Percentiles rank a stretch among this genome's conserved stretches.
These are phyloP conservation scores for Jimgerdemannia flammicorona DNA, from an alignment of 192 early-diverging fungal species.

Conservation along the genomic window DNA sequence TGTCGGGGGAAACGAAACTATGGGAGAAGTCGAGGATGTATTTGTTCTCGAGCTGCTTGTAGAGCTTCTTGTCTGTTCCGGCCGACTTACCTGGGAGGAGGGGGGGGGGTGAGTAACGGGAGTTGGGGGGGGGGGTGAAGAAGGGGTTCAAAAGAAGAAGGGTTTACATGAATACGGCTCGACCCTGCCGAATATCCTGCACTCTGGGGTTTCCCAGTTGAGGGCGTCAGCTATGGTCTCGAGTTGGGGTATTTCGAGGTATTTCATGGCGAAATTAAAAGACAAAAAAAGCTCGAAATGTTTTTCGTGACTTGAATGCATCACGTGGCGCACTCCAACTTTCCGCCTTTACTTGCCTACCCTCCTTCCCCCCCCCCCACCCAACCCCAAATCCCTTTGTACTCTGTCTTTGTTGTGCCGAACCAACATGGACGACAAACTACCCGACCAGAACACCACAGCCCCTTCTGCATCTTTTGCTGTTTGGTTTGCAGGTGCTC, in stretches of 20 bases:
- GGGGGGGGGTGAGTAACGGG: neutral
- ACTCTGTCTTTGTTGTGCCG: too few species aligned
- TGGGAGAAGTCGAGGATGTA: conserved; percentile 66
- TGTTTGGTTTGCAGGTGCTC: neutral
- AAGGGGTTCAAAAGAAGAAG: neutral
- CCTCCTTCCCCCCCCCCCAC: too few species aligned
- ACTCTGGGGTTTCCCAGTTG: conserved; percentile 82
- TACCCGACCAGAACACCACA: neutral
- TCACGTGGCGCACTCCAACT: too few species aligned
- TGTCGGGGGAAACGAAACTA: conserved; percentile 62
- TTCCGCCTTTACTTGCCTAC: too few species aligned
- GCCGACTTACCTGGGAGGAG: conserved; percentile 77
- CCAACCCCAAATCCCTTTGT: too few species aligned
- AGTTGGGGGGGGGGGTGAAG: neutral
- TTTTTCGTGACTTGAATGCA: too few species aligned
- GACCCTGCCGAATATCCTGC: conserved; percentile 73
- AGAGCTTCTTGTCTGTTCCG: conserved; percentile 88
- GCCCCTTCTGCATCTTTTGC: neutral
- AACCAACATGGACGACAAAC: neutral
- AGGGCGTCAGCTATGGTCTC: conserved; percentile 83
- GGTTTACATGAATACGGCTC: conserved; percentile 94
- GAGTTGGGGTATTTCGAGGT: conserved; percentile 75
- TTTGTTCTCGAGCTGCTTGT: conserved; percentile 80
- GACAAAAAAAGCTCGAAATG: too few species aligned
- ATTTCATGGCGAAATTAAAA: conserved; percentile 66